Evolutionary conservation across 2,329 filamentous ascomycete genomes (phyloP), one percentile per base, ranked within the genome.

Genomic region (Hawksworthiomyces lignivorus): DNA sequence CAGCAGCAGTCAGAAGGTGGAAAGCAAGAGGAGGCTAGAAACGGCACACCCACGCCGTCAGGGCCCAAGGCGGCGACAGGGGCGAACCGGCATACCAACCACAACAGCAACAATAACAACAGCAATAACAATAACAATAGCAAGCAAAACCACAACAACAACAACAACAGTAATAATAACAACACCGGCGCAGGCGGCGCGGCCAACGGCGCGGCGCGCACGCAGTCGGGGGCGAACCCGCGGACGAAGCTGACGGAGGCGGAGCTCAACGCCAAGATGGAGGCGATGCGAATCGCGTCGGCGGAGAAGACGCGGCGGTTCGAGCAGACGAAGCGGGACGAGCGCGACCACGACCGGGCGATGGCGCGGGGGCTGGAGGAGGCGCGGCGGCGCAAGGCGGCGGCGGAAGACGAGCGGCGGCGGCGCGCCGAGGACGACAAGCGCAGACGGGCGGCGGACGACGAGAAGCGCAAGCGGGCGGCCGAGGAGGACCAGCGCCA

Each of bases 271-370:
- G 69, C 63, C 46, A 78, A 77, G 55, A 76, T 81, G 70, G 72
- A 73, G 51, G 63, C 73, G 55, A 79, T 78, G 71, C 75, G 75
- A 43, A 65, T 80, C 8, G 56, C 76, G 1, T 66, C 69, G 0
- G 73, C 70, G 0, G 76, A 80, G 55, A 76, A 75, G 60, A 68
- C 71, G 51, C 70, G 73, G 50, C 73, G 73, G 46, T 77, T 76
- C 50, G 72, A 79, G 52, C 69, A 74, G 54, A 73, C 72, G 1
- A 71, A 77, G 56, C 64, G 68, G 47, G 75, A 80, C 52, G 65
- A 75, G 59, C 68, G 65, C 43, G 70, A 72, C 43, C 74, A 78
- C 52, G 73, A 70, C 3, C 60, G 65, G 6, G 70, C 74, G 1
- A 69, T 73, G 45, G 72, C 73, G 27, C 68, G 69, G 28, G 70